Percentiles rank a stretch among this genome's conserved stretches.
These are phyloP conservation scores for Microbotryomycetes sp. DNA, from an alignment of 1,284 basidiomycete species.

Conservation along the genomic window DNA sequence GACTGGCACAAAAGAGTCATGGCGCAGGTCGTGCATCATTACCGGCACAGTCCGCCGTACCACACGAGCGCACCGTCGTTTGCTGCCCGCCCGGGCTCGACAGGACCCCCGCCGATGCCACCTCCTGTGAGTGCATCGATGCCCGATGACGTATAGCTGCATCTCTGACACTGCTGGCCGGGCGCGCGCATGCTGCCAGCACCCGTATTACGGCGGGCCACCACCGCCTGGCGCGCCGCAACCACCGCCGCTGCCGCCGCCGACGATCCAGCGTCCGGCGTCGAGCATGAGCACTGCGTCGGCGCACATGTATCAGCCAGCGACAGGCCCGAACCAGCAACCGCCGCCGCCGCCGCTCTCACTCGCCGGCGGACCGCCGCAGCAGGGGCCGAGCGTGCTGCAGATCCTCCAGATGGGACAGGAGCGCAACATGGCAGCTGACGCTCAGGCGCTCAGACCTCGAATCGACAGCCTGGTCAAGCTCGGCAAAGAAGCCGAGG, in stretches of 20 bases:
- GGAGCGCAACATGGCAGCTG: conserved; percentile 30
- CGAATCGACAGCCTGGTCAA: conserved; percentile 43
- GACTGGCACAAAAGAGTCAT: too few relatives aligned
- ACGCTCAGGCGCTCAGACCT: conserved; percentile 26
- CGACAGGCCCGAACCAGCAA: not conserved
- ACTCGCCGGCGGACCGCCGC: conserved; percentile 10
- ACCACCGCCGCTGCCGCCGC: not conserved
- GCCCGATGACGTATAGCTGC: not conserved
- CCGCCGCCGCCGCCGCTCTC: not conserved
- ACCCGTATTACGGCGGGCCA: not conserved
- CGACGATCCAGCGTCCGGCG: not conserved
- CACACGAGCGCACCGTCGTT: not conserved
- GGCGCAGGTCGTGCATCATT: not conserved
- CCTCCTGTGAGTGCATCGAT: not conserved
- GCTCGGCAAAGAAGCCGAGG: conserved; percentile 74
- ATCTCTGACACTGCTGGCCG: too few relatives aligned
- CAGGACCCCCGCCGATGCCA: not conserved
- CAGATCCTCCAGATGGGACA: conserved; percentile 30
- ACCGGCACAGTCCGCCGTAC: not conserved
- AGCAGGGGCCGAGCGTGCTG: conserved; percentile 28
- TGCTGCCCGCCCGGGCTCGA: not conserved
- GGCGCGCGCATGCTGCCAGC: not conserved
- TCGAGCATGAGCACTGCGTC: not conserved
- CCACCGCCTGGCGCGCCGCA: not conserved
- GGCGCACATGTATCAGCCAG: not conserved